Evolutionary conservation across 257 asterid genomes (phyloP), one percentile per base, ranked within the genome.

Genomic region (Solanum sejunctum): DNA sequence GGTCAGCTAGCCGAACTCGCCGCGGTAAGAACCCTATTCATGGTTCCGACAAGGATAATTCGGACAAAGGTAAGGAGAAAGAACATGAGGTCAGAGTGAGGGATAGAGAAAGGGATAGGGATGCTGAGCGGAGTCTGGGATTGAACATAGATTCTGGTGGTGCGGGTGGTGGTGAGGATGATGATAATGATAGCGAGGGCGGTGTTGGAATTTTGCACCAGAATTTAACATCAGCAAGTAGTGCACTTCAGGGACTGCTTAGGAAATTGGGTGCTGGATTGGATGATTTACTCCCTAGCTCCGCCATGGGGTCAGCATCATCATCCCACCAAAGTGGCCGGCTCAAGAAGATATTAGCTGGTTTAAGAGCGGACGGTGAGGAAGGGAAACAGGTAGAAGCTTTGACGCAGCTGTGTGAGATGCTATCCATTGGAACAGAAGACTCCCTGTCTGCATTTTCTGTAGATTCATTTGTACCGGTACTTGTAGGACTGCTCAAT

Each of bases 321-420:
- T 89, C 97, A 12, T 94, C 99, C 17, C 99, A 97, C 57, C 98
- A 94, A 84, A 97, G 91, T 60, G 97, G 98, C 81, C 90, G 96
- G 60, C 89, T 93, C 85, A 97, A 97, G 93, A 95, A 95, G 99
- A 95, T 97, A 70, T 84, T 97, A 88, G 87, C 99, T 0, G 98
- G 99, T 10, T 86, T 97, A 92, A 88, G 98, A 86, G 98, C 99
- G 12, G 99, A 97, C 81, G 99, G 99, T 0, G 99, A 97, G 92
- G 99, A 97, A 90, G 99, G 99, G 71, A 95, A 84, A 91, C 99
- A 97, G 87, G 95, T 97, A 4, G 99, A 97, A 90, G 99, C 98
- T 13, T 85, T 97, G 80, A 92, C 97, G 0, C 99, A 97, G 93
- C 95, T 97, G 21, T 97, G 99, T 51, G 98, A 97, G 61, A 88